These are phyloP conservation scores for Centaurea solstitialis DNA, from an alignment of 129 eudicot genomes.

Conservation along the genomic window DNA sequence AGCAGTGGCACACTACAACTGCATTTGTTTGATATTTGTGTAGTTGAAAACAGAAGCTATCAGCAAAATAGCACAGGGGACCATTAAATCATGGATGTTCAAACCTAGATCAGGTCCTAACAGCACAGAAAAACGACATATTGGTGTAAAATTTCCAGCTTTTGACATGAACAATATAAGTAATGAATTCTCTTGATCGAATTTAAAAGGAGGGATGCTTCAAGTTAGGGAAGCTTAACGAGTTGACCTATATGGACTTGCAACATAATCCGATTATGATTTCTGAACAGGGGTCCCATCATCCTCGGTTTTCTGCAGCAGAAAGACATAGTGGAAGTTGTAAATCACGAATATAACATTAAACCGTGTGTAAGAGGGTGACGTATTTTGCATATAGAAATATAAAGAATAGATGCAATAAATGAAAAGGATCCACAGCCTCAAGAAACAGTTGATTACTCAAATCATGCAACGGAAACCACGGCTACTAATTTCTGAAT, in stretches of 20 bases:
- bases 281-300: constrained; percentile 44
- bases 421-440: not conserved
- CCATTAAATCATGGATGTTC: not conserved
- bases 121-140: constrained; percentile 9
- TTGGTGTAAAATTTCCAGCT: not conserved
- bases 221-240: constrained; percentile 16
- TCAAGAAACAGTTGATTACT: not conserved
- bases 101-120: constrained; percentile 21
- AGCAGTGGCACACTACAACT: not conserved
- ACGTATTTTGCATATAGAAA: not conserved
- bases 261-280: constrained; percentile 16
- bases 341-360: not conserved
- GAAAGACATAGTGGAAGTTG: constrained; percentile 25
- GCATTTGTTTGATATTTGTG: constrained; percentile 15
- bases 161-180: not conserved
- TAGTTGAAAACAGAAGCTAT: constrained; percentile 11
- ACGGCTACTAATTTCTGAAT: constrained; percentile 5
- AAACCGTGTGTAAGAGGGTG: not conserved
- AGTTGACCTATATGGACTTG: constrained; percentile 2
- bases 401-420: not conserved
- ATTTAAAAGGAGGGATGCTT: constrained; percentile 1
- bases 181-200: constrained; percentile 9
- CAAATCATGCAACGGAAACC: constrained; percentile 9
- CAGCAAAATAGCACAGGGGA: not conserved
- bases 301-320: constrained; percentile 50